phyloP scores from a whole-genome alignment of 1,284 basidiomycete species.

The Calocybe gambosa region DNA sequence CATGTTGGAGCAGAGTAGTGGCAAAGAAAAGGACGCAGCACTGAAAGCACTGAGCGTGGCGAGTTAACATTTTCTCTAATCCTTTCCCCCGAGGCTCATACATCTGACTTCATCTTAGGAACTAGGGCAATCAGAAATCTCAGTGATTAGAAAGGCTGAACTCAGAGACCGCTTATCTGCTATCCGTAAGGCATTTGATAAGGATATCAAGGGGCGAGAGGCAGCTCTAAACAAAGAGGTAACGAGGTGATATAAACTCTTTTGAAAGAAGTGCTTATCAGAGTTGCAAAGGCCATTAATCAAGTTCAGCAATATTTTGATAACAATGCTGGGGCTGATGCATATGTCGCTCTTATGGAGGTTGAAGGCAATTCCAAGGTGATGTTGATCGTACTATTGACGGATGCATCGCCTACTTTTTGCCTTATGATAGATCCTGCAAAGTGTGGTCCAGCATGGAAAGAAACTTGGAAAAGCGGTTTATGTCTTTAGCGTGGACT shows the following conservation, averaged over 20 bases:
- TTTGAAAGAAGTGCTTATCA: not conserved
- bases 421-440: slow-evolving; percentile 52
- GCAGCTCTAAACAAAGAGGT: slow-evolving; percentile 78
- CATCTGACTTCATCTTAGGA: slow-evolving; percentile 44
- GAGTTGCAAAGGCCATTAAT: slow-evolving; percentile 57
- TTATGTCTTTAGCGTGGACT: slow-evolving; percentile 84
- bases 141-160: slow-evolving; percentile 76
- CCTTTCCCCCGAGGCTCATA: not conserved
- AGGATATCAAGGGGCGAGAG: slow-evolving; percentile 80
- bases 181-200: slow-evolving; percentile 81
- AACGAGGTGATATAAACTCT: slow-evolving; percentile 13
- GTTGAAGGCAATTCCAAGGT: slow-evolving; percentile 82
- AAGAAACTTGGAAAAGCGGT: slow-evolving; percentile 80
- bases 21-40: slow-evolving; percentile 79
- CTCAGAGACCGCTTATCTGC: slow-evolving; percentile 71
- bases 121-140: slow-evolving; percentile 87
- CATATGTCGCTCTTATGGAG: slow-evolving; percentile 67
- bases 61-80: slow-evolving; percentile 25
- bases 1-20: slow-evolving; percentile 57
- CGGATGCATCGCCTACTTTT: slow-evolving; percentile 4
- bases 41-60: slow-evolving; percentile 81
- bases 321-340: slow-evolving; percentile 63
- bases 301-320: slow-evolving; percentile 69
- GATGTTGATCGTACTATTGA: slow-evolving; percentile 5
- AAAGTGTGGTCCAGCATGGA: slow-evolving; percentile 68